Conservation (phyloP, 2,329 filamentous ascomycete species). For the Phyllosticta capitalensis region DNA sequence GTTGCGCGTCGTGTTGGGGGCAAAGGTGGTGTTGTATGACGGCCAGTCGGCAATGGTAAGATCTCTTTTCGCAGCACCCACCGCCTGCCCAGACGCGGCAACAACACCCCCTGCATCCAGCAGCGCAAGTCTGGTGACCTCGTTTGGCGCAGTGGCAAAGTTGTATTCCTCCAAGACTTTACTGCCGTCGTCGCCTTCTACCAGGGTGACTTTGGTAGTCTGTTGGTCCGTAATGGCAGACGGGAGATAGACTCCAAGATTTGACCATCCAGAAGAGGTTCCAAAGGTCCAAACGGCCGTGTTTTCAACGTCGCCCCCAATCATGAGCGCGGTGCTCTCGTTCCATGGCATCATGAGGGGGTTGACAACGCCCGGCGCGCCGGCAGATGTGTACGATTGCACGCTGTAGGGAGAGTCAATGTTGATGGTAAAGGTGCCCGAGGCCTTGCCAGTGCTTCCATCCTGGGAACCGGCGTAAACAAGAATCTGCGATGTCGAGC, state of each 20-base stretch:
- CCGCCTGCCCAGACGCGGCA: constrained; percentile 38
- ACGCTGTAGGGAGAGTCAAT: constrained; percentile 57
- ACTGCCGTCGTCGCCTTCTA: constrained; percentile 66
- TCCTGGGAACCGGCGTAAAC: constrained; percentile 70
- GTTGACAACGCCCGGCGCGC: constrained; percentile 49
- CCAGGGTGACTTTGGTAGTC: constrained; percentile 52
- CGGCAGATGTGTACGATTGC: constrained; percentile 47
- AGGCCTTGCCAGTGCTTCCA: constrained; percentile 45
- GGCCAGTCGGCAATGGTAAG: constrained; percentile 61
- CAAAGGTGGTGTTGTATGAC: constrained; percentile 64
- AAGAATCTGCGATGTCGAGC: constrained; percentile 60
- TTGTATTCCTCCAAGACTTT: constrained; percentile 74
- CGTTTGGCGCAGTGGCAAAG: constrained; percentile 62
- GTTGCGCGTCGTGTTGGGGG: constrained; percentile 54
- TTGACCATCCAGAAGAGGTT: constrained; percentile 52
- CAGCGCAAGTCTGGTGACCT: constrained; percentile 60
- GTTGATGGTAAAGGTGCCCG: constrained; percentile 65
- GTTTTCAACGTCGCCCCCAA: constrained; percentile 62
- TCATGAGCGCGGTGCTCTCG: constrained; percentile 57
- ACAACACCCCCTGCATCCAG: constrained; percentile 48
- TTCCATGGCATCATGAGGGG: constrained; percentile 72
- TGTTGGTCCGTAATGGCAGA: constrained; percentile 51
- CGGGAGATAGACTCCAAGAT: constrained; percentile 56
- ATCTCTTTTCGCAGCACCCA: constrained; percentile 40
- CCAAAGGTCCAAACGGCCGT: constrained; percentile 65